Percentiles rank a stretch among this genome's conserved stretches.
phyloP scores from a whole-genome alignment of 345 rosid genomes.

The Bruguiera gymnorhiza region DNA sequence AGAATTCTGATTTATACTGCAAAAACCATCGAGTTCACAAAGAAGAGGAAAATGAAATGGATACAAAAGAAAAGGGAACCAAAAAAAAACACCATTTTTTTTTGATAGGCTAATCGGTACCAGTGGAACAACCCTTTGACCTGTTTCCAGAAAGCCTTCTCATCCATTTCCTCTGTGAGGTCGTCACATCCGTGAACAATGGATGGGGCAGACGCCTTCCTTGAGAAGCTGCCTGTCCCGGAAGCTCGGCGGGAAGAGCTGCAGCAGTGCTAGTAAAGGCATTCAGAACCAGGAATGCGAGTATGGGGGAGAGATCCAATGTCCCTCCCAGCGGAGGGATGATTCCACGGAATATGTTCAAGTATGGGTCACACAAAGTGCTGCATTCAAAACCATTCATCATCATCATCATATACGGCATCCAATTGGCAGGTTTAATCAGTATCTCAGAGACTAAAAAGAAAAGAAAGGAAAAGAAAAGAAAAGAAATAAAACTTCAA shows the following conservation, averaged over 20 bases:
- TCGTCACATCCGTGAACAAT: conserved; percentile 23
- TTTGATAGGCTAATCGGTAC: conserved; percentile 7
- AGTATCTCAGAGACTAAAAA: background rate
- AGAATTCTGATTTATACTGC: background rate
- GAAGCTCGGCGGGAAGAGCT: conserved; percentile 87
- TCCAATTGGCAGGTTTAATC: background rate
- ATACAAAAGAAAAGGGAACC: too few relatives aligned
- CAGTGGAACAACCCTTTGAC: conserved; percentile 24
- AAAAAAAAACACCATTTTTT: too few relatives aligned
- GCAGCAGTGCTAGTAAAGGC: conserved; percentile 77
- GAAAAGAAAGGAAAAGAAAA: background rate
- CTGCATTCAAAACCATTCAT: conserved; percentile 35
- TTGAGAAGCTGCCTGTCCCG: conserved; percentile 30
- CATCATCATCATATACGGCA: background rate
- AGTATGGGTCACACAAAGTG: conserved; percentile 87
- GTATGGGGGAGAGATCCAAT: conserved; percentile 78
- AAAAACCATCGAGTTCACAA: background rate
- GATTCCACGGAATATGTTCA: conserved; percentile 91
- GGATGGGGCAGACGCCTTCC: conserved; percentile 23
- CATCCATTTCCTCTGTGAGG: conserved; percentile 64
- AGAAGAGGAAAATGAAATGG: too few relatives aligned
- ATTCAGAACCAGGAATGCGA: conserved; percentile 79
- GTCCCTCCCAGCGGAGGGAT: conserved; percentile 92
- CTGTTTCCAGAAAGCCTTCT: conserved; percentile 45
- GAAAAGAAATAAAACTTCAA: background rate